phyloP scores from a whole-genome alignment of 805 yeast species.

The Saccharomycopsis sp. region DNA sequence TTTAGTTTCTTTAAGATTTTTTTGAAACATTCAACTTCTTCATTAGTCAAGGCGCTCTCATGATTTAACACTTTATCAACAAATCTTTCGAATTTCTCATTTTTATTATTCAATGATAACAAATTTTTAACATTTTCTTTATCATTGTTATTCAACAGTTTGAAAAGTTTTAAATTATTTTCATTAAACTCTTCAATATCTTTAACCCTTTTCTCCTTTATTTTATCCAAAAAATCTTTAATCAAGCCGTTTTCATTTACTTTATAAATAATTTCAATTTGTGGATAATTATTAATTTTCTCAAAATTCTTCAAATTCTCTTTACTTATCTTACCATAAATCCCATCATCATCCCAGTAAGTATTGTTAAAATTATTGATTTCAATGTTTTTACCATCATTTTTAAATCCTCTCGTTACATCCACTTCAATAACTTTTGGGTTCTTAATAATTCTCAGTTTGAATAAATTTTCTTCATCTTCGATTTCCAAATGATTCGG shows the following conservation, averaged over 20 bases:
- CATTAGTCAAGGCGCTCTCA: too few relatives aligned
- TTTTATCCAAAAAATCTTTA: slow-evolving; percentile 55
- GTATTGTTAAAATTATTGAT: slow-evolving; percentile 35
- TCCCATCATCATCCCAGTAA: slow-evolving; percentile 20
- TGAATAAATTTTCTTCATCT: slow-evolving; percentile 19
- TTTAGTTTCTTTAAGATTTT: too few relatives aligned
- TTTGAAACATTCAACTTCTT: too few relatives aligned
- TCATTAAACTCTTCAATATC: slow-evolving; percentile 26
- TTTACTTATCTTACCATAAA: too few relatives aligned
- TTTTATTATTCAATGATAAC: slow-evolving; percentile 17
- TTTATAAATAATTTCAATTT: slow-evolving; percentile 43
- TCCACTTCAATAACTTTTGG: slow-evolving; percentile 45
- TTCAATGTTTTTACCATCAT: slow-evolving; percentile 50
- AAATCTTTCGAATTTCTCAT: slow-evolving; percentile 7
- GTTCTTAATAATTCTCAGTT: slow-evolving; percentile 38
- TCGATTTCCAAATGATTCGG: slow-evolving; percentile 67
- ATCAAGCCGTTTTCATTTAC: slow-evolving; percentile 60
- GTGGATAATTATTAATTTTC: slow-evolving; percentile 12
- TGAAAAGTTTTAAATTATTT: slow-evolving; percentile 24
- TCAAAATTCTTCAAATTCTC: slow-evolving; percentile 16
- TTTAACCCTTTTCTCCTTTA: slow-evolving; percentile 27
- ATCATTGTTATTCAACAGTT: slow-evolving; percentile 5
- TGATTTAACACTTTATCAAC: too few relatives aligned
- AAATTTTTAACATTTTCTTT: slow-evolving; percentile 20
- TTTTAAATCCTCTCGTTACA: slow-evolving; percentile 35